Evolutionary conservation across 2,329 filamentous ascomycete species (phyloP).

Genomic region (Penicillium capsulatum): DNA sequence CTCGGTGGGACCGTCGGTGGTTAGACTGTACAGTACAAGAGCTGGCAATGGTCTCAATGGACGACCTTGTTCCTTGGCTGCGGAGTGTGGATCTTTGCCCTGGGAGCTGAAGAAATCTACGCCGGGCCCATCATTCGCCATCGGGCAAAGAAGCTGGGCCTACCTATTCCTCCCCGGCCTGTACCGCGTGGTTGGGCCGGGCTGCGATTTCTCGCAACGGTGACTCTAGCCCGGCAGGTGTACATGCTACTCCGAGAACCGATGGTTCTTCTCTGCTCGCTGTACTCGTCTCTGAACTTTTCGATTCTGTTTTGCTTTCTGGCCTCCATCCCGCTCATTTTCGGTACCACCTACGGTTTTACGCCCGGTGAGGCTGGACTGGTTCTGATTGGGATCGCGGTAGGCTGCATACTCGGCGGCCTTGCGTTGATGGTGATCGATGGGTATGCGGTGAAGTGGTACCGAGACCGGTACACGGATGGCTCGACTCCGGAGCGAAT

Average conservation of each 20-base stretch:
- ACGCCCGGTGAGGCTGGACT: slow-evolving; percentile 64
- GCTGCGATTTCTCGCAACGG: slow-evolving; percentile 2
- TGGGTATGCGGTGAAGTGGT: no score
- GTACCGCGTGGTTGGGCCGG: no score
- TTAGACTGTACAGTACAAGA: slow-evolving; percentile 59
- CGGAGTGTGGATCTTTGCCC: slow-evolving; percentile 55
- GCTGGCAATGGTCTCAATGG: slow-evolving; percentile 72
- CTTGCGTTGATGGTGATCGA: slow-evolving; percentile 56
- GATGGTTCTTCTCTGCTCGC: slow-evolving; percentile 62
- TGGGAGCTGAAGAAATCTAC: slow-evolving; percentile 64
- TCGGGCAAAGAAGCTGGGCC: background rate
- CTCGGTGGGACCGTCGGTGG: slow-evolving; percentile 58
- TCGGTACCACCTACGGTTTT: slow-evolving; percentile 55
- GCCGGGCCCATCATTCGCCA: slow-evolving; percentile 29
- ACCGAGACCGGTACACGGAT: background rate
- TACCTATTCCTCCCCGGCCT: background rate
- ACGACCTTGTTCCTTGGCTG: slow-evolving; percentile 63
- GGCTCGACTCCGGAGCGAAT: slow-evolving; percentile 19
- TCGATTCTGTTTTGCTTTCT: slow-evolving; percentile 79
- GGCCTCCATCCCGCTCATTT: slow-evolving; percentile 79
- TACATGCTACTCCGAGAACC: slow-evolving; percentile 64
- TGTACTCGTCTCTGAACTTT: slow-evolving; percentile 74
- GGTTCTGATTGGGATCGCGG: slow-evolving; percentile 75
- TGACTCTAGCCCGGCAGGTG: slow-evolving; percentile 52
- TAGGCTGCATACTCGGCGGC: slow-evolving; percentile 52